Percentiles rank a stretch among this genome's conserved stretches.
phyloP scores from a whole-genome alignment of 2,329 filamentous ascomycete genomes.

The Cladosporium halotolerans region DNA sequence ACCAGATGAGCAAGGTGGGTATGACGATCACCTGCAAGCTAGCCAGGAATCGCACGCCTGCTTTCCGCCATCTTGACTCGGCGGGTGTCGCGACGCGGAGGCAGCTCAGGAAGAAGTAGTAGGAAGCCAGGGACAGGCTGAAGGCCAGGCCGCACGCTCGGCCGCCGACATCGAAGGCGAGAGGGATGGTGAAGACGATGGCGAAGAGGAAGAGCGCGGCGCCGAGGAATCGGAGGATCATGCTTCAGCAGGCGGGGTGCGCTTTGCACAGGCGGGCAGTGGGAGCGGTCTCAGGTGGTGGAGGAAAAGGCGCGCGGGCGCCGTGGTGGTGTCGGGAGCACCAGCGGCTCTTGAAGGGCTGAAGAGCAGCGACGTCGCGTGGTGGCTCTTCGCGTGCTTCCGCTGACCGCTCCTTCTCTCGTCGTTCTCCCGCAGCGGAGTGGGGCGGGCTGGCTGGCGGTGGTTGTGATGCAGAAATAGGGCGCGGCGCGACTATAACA shows the following conservation, averaged over 20 bases:
- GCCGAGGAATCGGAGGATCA: slow-evolving; percentile 45
- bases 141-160: slow-evolving; percentile 90
- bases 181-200: slow-evolving; percentile 90
- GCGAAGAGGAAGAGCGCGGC: slow-evolving; percentile 68
- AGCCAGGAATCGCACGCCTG: slow-evolving; percentile 62
- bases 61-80: slow-evolving; percentile 66
- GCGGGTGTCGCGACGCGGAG: slow-evolving; percentile 77
- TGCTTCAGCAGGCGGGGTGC: slow-evolving; percentile 18
- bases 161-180: slow-evolving; percentile 96
- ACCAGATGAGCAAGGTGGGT: slow-evolving; percentile 85
- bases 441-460: too few species aligned
- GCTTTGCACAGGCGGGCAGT: not conserved
- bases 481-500: too few species aligned
- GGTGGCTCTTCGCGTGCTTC: slow-evolving; percentile 7
- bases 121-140: slow-evolving; percentile 79
- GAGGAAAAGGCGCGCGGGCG: slow-evolving; percentile 6
- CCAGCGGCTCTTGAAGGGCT: not conserved
- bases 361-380: not conserved
- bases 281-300: not conserved
- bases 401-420: slow-evolving; percentile 9
- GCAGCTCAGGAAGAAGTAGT: slow-evolving; percentile 83
- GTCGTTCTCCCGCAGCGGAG: not conserved
- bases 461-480: too few species aligned
- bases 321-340: not conserved
- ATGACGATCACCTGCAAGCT: slow-evolving; percentile 82